These are phyloP conservation scores for Teunomyces barrocoloradensis DNA, from an alignment of 805 yeast species.

Conservation along the genomic window DNA sequence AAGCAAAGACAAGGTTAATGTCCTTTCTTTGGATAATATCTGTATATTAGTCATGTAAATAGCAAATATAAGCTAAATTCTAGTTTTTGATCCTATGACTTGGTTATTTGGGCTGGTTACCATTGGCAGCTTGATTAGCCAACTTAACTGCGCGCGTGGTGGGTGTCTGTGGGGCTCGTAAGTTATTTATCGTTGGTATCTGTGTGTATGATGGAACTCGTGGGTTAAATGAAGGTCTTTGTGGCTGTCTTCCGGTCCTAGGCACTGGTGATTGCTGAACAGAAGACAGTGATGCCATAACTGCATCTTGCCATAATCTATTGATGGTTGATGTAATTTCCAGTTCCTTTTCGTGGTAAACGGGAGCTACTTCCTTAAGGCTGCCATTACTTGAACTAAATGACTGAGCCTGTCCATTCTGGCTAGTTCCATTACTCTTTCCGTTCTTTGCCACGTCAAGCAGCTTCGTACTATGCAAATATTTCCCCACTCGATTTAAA, in stretches of 20 bases:
- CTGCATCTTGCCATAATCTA: conserved; percentile 42
- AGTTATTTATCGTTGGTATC: conserved; percentile 9
- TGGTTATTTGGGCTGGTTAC: conserved; percentile 2
- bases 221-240: conserved; percentile 16
- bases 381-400: conserved; percentile 21
- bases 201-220: conserved; percentile 21
- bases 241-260: conserved; percentile 5
- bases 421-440: conserved; percentile 3
- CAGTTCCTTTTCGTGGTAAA: conserved; percentile 29
- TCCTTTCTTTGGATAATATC: not conserved
- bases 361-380: conserved; percentile 33
- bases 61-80: conserved; percentile 1
- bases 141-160: conserved; percentile 36
- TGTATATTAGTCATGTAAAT: conserved; percentile 5
- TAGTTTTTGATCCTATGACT: not conserved
- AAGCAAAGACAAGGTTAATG: conserved; percentile 83
- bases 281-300: conserved; percentile 6
- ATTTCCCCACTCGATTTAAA: conserved; percentile 46
- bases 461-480: conserved; percentile 14
- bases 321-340: conserved; percentile 25
- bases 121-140: conserved; percentile 16
- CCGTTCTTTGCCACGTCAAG: conserved; percentile 23
- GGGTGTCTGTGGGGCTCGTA: conserved; percentile 25
- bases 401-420: conserved; percentile 1
- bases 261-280: conserved; percentile 11